Conservation (phyloP, 2,329 filamentous ascomycete genomes). For the Cladorrhinum sp. region DNA sequence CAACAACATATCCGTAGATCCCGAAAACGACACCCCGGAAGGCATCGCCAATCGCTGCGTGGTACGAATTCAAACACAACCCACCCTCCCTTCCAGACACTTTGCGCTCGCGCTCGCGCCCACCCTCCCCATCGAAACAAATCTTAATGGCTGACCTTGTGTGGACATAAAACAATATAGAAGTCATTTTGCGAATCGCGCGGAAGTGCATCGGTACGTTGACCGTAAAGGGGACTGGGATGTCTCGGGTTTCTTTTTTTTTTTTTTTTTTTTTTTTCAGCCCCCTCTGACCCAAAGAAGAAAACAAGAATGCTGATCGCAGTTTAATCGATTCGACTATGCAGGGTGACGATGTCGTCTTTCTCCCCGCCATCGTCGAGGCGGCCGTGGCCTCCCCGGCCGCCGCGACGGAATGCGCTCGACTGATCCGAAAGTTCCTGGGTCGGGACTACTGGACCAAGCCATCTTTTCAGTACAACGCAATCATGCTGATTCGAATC, state of each 20-base stretch:
- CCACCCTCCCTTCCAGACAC: slow-evolving; percentile 4
- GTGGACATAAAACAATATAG: slow-evolving; percentile 44
- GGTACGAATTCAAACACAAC: slow-evolving; percentile 54
- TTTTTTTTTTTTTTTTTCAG: no score
- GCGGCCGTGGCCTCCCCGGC: slow-evolving; percentile 86
- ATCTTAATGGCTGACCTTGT: neutral
- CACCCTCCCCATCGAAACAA: neutral
- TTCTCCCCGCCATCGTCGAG: slow-evolving; percentile 91
- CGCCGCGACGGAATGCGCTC: slow-evolving; percentile 78
- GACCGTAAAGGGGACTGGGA: neutral
- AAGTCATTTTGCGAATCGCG: slow-evolving; percentile 79
- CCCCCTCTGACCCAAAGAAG: neutral
- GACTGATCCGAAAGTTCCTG: slow-evolving; percentile 78
- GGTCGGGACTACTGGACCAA: slow-evolving; percentile 64
- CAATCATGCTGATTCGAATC: slow-evolving; percentile 92
- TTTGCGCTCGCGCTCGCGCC: neutral
- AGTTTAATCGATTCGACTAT: neutral
- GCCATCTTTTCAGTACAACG: slow-evolving; percentile 85
- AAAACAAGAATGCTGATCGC: neutral
- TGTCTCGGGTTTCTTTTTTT: neutral
- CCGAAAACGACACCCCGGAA: slow-evolving; percentile 60
- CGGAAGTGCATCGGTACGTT: slow-evolving; percentile 52
- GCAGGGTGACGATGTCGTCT: slow-evolving; percentile 84
- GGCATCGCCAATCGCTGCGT: slow-evolving; percentile 63
- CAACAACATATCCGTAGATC: slow-evolving; percentile 26